These are phyloP conservation scores for Eucalyptus microcorys DNA, from an alignment of 345 rosid species.

Conservation along the genomic window DNA sequence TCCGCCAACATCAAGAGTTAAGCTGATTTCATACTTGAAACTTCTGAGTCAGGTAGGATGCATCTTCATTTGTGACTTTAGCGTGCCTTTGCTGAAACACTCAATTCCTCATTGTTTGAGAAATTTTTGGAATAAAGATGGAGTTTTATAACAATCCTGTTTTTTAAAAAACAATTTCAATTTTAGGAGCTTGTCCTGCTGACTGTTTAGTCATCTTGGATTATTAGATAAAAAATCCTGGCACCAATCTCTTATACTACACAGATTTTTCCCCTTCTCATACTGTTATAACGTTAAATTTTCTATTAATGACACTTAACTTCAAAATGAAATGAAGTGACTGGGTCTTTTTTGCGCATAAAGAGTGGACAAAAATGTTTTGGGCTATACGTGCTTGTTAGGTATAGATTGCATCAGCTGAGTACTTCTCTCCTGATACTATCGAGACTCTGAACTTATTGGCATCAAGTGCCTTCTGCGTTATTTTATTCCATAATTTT, in stretches of 20 bases:
- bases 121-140: neutral
- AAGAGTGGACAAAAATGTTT: neutral
- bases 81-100: neutral
- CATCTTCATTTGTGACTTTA: neutral
- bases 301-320: neutral
- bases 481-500: neutral
- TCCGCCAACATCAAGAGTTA: conserved; percentile 43
- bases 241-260: neutral
- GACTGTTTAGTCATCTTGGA: neutral
- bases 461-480: neutral
- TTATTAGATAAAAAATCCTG: neutral
- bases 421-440: neutral
- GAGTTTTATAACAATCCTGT: neutral
- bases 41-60: conserved; percentile 15
- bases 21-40: conserved; percentile 45
- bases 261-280: neutral
- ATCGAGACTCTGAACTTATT: neutral
- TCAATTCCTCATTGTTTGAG: neutral
- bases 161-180: neutral
- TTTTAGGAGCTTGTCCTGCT: neutral
- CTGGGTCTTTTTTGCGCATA: neutral
- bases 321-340: neutral
- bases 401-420: neutral
- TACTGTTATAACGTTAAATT: neutral
- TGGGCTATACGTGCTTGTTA: neutral